Percentiles rank a stretch among this genome's conserved stretches.
Evolutionary conservation across 345 rosid genomes (phyloP).

Genomic region (Citrus hindsii): DNA sequence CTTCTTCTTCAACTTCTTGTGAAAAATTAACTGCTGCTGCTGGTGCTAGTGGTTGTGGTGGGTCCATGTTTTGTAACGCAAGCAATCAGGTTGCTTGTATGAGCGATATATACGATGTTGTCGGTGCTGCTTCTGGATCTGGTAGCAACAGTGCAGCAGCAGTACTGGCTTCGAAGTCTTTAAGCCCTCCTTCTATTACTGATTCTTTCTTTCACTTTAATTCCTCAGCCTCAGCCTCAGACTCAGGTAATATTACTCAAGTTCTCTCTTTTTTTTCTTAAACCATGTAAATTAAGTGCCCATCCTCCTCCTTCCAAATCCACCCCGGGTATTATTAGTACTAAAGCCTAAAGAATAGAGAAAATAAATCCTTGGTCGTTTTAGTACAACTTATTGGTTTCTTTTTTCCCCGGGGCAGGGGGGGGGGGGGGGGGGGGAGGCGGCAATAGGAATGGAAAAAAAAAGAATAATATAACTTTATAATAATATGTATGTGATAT

Average conservation of each 20-base stretch:
- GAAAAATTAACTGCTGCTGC: background rate
- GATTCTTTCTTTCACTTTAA: conserved; percentile 33
- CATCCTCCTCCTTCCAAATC: too few species aligned
- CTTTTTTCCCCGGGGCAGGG: too few species aligned
- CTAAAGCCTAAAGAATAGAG: background rate
- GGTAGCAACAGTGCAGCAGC: conserved; percentile 18
- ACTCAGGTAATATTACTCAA: conserved; percentile 29
- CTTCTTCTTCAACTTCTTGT: conserved; percentile 19
- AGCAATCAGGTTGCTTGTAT: conserved; percentile 36
- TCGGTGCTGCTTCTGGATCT: conserved; percentile 22
- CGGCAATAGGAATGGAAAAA: too few species aligned
- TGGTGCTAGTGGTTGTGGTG: conserved; percentile 20
- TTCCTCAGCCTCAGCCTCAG: conserved; percentile 16
- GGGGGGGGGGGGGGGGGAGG: too few species aligned
- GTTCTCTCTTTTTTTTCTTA: conserved; percentile 14
- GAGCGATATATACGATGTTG: conserved; percentile 43
- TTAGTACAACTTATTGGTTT: too few species aligned
- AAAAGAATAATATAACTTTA: background rate
- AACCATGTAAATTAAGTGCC: background rate
- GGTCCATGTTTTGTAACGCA: conserved; percentile 40
- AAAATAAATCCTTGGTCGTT: background rate
- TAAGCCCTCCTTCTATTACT: conserved; percentile 9
- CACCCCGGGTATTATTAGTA: too few species aligned
- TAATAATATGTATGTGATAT: background rate
- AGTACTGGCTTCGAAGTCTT: conserved; percentile 20